A percentile compares a stretch with the other conserved stretches of the same genome.
phyloP scores from a whole-genome alignment of 495 filamentous ascomycete genomes.

The Parathielavia hyrcaniae region DNA sequence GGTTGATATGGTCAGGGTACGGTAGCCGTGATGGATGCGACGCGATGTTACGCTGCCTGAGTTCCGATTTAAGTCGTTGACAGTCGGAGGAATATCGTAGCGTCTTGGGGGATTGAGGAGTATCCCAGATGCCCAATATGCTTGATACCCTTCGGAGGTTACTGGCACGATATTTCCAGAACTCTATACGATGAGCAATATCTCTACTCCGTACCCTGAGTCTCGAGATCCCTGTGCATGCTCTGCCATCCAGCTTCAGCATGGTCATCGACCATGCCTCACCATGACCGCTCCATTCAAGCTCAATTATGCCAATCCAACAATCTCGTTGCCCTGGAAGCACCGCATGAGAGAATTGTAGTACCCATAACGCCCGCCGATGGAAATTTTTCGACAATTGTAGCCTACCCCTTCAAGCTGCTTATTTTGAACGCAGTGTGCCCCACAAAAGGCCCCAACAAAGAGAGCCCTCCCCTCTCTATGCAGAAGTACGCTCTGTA shows the following conservation, averaged over 20 bases:
- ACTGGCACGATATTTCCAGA: too few species aligned
- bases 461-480: too few species aligned
- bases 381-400: background rate
- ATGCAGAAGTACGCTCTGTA: too few species aligned
- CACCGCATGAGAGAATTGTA: background rate
- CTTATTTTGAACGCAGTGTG: background rate
- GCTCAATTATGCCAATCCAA: too few species aligned
- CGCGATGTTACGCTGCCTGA: background rate
- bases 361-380: background rate
- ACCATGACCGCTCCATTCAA: too few species aligned
- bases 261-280: too few species aligned
- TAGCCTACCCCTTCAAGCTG: background rate
- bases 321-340: background rate
- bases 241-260: too few species aligned
- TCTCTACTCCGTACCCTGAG: too few species aligned
- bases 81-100: background rate
- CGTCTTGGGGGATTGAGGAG: background rate
- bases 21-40: background rate
- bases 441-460: too few species aligned
- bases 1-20: background rate
- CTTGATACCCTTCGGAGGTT: background rate
- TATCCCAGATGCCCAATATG: background rate
- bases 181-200: too few species aligned
- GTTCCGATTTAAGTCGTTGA: background rate
- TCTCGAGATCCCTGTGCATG: too few species aligned